These are phyloP conservation scores for Penicillium flavigenum DNA, from an alignment of 495 filamentous ascomycete genomes.

Conservation along the genomic window DNA sequence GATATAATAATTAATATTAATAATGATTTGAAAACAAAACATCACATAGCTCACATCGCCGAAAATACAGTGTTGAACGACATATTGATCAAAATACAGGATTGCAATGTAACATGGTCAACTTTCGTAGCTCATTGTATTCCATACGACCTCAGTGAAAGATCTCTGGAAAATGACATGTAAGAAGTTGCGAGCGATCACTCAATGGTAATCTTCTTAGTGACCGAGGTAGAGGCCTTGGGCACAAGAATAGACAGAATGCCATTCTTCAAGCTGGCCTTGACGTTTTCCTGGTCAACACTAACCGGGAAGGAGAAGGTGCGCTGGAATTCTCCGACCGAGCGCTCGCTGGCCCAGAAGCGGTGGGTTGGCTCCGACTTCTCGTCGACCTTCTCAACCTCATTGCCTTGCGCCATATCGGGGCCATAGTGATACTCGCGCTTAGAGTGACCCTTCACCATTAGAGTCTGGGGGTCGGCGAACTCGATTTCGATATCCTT, in stretches of 20 bases:
- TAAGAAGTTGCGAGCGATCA: slow-evolving; percentile 29
- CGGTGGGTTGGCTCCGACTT: slow-evolving; percentile 40
- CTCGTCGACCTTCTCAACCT: slow-evolving; percentile 23
- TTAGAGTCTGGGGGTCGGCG: slow-evolving; percentile 73
- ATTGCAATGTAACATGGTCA: too few relatives aligned
- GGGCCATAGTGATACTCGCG: slow-evolving; percentile 42
- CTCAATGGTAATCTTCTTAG: slow-evolving; percentile 61
- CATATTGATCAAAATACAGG: too few relatives aligned
- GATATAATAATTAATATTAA: too few relatives aligned
- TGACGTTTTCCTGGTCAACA: slow-evolving; percentile 77
- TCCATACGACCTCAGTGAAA: too few relatives aligned
- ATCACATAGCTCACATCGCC: too few relatives aligned
- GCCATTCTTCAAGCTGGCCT: slow-evolving; percentile 74
- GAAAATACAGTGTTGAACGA: too few relatives aligned
- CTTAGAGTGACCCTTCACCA: slow-evolving; percentile 65
- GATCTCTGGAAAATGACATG: too few relatives aligned
- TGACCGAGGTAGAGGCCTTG: slow-evolving; percentile 59
- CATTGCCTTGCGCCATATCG: slow-evolving; percentile 54
- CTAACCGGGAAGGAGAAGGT: slow-evolving; percentile 74
- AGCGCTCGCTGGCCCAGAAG: slow-evolving; percentile 86
- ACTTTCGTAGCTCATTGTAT: too few relatives aligned
- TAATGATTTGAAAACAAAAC: too few relatives aligned
- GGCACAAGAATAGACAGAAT: slow-evolving; percentile 75
- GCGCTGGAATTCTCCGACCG: slow-evolving; percentile 77
- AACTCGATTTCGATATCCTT: slow-evolving; percentile 84